A percentile compares a stretch with the other conserved stretches of the same genome.
phyloP scores from a whole-genome alignment of 2,329 filamentous ascomycete species.

The Rhexocercosporidium sp. region DNA sequence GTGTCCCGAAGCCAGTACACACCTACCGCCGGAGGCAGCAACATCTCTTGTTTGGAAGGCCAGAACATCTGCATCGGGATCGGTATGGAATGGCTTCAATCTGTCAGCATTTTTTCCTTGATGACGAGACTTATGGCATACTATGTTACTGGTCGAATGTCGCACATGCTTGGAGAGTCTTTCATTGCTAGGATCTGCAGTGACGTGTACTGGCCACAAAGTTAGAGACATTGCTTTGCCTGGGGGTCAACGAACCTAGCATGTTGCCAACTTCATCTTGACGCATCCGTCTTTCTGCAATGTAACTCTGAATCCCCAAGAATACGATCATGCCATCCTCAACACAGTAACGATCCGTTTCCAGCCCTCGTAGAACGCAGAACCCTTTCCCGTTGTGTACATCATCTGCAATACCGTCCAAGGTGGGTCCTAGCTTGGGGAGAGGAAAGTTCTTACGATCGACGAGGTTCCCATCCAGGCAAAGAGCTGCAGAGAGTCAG shows the following conservation, averaged over 20 bases:
- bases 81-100: conserved; percentile 21
- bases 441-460: conserved; percentile 45
- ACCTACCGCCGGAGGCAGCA: conserved; percentile 15
- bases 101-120: neutral
- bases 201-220: neutral
- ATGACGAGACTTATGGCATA: neutral
- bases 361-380: conserved; percentile 47
- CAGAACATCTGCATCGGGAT: conserved; percentile 17
- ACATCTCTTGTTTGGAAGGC: conserved; percentile 12
- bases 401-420: conserved; percentile 42
- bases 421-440: conserved; percentile 39
- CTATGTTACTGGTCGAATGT: neutral
- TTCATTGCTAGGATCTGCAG: neutral
- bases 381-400: conserved; percentile 49
- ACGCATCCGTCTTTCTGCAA: conserved; percentile 36
- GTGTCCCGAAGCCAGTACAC: conserved; percentile 54
- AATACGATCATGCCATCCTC: conserved; percentile 48
- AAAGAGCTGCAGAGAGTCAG: conserved; percentile 12
- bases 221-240: neutral
- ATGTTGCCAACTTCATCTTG: conserved; percentile 26
- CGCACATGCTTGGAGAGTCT: conserved; percentile 1
- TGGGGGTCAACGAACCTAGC: conserved; percentile 11
- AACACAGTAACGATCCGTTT: conserved; percentile 42
- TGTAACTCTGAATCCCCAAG: conserved; percentile 47
- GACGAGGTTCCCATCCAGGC: conserved; percentile 20